Evolutionary conservation across 129 eudicot genomes (phyloP), one percentile per base, ranked within the genome.

Genomic region (Artemisia tridentata): DNA sequence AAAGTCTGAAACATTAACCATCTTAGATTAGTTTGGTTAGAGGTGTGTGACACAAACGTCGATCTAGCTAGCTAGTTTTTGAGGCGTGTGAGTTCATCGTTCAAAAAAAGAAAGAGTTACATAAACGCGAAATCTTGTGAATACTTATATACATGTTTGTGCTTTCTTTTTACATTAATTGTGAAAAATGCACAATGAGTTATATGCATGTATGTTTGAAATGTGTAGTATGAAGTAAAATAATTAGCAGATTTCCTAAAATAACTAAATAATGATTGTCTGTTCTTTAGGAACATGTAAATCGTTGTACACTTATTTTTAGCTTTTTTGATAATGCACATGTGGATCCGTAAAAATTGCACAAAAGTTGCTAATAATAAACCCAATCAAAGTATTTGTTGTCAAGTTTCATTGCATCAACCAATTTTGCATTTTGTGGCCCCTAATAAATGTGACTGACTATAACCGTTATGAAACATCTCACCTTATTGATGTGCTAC

Each of bases 261-360:
- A 76, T 23, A 61, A 69, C 65, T 69, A 69, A 77, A 61, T 71
- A 61, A 62, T 62, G 51, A 63, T 52, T 77, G 76, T 77, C 81
- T 63, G 69, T 70, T 25, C 54, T 52, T 63, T 58, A 69, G 81
- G 81, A 69, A 77, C 76, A 77, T 69, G 7, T 21, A 53, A 77
- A 63, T 62, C 38, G 72, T 70, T 62, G 53, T 55, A 77, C 76
- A 52, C 59, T 69, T 21, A 43, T 11, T 17, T 53, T 70, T 77
- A 65, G 66, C 64, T 70, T 77, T 70, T 63, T 61, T 27, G 60
- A 54, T 47, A 53, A 13, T 63, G 72, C 81, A 63, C 76, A 77
- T 71, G 81, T 77, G 81, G 71, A 47, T 77, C 72, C 76, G 81
- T 77, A 63, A 54, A 77, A 70, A 41, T 63, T 77, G 76, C 81